Base-by-base conservation (phyloP, 441 rosid species). In the Isatis lusitanica region DNA sequence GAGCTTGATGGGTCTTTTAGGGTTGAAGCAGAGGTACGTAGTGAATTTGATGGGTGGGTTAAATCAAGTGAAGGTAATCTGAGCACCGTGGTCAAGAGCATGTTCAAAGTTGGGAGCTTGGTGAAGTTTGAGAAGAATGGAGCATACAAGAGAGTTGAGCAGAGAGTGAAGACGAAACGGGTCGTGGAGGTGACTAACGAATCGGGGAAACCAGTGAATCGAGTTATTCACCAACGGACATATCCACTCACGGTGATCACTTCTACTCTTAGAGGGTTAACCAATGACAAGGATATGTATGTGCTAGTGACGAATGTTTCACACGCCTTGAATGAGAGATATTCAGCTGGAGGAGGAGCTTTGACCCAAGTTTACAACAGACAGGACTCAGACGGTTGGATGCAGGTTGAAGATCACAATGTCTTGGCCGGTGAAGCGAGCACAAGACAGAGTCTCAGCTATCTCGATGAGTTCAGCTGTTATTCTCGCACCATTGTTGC, bases 371-470 rank as follows among this genome's bases (percentile, higher is more conserved):
- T 85, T 70, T 13, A 42, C 30, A 90, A 84, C 43, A 71, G 60
- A 43, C 95, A 90, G 82, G 78, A 63, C 44, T 85, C 90, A 4
- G 72, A 62, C 0, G 98, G 98, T 26, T 84, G 96, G 96, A 88
- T 94, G 88, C 71, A 85, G 83, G 88, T 90, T 52, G 81, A 76
- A 85, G 97, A 81, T 78, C 94, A 87, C 65, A 44, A 80, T 47
- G 91, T 87, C 64, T 75, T 91, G 38, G 73, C 87, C 0, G 94
- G 98, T 8, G 74, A 70, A 46, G 86, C 86, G 1, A 72, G 10
- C 12, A 90, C 93, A 3, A 74, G 47, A 73, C 93, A 91, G 77
- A 85, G 78, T 30, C 80, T 83, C 39, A 77, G 52, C 62, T 82
- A 68, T 46, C 24, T 63, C 12, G 91, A 87, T 65, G 84, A 46